phyloP scores from a whole-genome alignment of 169 alveolate genomes.

The Eimeria falciformis region DNA sequence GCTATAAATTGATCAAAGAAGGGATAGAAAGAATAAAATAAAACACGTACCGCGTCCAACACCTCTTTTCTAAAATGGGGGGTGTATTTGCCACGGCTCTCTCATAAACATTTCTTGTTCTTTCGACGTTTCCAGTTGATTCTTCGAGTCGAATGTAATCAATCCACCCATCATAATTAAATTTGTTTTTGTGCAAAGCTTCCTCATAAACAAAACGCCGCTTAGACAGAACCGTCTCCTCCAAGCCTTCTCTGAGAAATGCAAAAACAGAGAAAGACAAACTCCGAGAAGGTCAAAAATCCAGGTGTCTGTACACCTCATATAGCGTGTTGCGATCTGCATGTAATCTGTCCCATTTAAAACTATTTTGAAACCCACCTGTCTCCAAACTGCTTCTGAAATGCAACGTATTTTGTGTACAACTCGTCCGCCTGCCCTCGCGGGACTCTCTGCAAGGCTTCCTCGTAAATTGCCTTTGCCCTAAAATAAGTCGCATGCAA shows the following conservation, averaged over 20 bases:
- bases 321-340: too few species aligned
- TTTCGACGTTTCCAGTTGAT: slow-evolving; percentile 84
- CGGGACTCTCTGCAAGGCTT: slow-evolving; percentile 94
- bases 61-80: slow-evolving; percentile 91
- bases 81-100: slow-evolving; percentile 96
- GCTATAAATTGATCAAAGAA: neutral
- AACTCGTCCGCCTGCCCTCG: slow-evolving; percentile 92
- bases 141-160: slow-evolving; percentile 96
- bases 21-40: neutral
- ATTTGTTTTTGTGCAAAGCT: slow-evolving; percentile 86
- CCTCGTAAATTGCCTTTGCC: slow-evolving; percentile 95
- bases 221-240: slow-evolving; percentile 87
- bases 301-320: too few species aligned
- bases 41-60: slow-evolving; percentile 89
- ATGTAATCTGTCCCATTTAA: too few species aligned
- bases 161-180: slow-evolving; percentile 97
- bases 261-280: neutral
- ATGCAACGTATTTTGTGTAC: slow-evolving; percentile 91
- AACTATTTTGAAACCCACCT: slow-evolving; percentile 58
- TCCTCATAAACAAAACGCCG: slow-evolving; percentile 90
- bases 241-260: slow-evolving; percentile 76
- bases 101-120: slow-evolving; percentile 95
- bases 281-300: too few species aligned
- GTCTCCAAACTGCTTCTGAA: slow-evolving; percentile 95
- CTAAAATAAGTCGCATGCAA: too few species aligned